Evolutionary conservation across 2,329 filamentous ascomycete species (phyloP), one percentile per base, ranked within the genome.

Genomic region (Pseudocercospora musae): DNA sequence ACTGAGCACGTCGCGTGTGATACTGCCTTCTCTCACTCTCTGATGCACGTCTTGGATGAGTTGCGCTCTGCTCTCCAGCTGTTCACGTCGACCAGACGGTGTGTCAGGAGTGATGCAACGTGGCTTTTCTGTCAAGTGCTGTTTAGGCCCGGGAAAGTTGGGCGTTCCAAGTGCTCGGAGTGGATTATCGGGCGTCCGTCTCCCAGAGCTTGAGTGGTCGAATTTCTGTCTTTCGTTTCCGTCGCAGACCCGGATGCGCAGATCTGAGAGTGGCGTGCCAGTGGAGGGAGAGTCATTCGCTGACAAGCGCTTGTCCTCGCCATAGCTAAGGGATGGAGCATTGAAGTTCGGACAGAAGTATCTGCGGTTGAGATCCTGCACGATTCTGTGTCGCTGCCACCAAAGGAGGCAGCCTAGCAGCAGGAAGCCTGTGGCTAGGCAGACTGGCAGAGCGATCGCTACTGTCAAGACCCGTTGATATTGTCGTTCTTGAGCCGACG

Each of bases 31-130:
- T 8, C 57, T 25, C 23, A 48, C 52, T 31, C 48, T 11, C 7
- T 52, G 48, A 20, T 59, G 61, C 3, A 54, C 56, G 4, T 63
- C 57, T 57, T 63, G 57, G 13, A 63, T 63, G 9, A 53, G 57
- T 29, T 44, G 44, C 10, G 61, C 55, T n/a, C 61, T 48, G 33
- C 59, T 54, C 4, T 58, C 61, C 25, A 63, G 61, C 42, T 63
- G 57, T 20, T 63, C 57, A 37, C 59, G 59, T 4, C 61, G 61
- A 44, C 61, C 59, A 15, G 56, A 48, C 13, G 61, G 53, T 31
- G 61, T 59, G 18, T 63, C 57, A 15, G 61, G 57, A 13, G 57
- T 63, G 20, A 40, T 25, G n/a, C 61, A 52, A 13, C 61, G 52
- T 29, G 52, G 10, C 23, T 40, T 62, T 7, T 57, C 52, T 5